Evolutionary conservation across 371 early-diverging fungal genomes (phyloP).

Genomic region (Zopfochytrium polystomum): DNA sequence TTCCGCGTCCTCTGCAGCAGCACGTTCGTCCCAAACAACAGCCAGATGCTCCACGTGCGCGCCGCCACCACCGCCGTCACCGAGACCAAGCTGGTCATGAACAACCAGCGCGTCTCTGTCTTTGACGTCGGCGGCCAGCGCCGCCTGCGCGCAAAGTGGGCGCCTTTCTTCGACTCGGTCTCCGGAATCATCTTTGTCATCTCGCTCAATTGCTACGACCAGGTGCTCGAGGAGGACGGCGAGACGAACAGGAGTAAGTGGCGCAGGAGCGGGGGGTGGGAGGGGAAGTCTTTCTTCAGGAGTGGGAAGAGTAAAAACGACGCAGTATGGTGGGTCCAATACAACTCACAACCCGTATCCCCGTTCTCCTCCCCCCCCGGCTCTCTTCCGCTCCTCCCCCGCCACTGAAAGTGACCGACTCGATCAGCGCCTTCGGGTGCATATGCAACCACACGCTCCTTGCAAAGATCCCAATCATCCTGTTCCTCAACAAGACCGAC

Average conservation of each 20-base stretch:
- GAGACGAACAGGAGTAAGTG: neutral
- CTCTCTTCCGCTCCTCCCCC: neutral
- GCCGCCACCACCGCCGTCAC: neutral
- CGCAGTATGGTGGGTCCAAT: no score
- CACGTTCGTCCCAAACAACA: no score
- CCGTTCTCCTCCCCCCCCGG: conserved; percentile 1
- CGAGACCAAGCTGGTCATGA: no score
- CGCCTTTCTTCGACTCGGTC: no score
- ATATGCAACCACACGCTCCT: conserved; percentile 69
- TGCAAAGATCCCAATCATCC: conserved; percentile 58
- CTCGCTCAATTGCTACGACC: conserved; percentile 93
- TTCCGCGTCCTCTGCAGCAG: no score
- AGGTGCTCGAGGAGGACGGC: conserved; percentile 86
- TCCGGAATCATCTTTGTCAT: conserved; percentile 92
- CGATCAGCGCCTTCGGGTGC: conserved; percentile 70
- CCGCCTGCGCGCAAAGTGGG: no score
- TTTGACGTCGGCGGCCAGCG: no score
- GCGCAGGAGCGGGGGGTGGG: no score
- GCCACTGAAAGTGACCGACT: conserved; percentile 25
- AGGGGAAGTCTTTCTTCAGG: no score
- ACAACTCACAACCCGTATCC: neutral
- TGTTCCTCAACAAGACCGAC: conserved; percentile 71
- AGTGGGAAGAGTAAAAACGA: no score
- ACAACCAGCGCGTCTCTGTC: no score
- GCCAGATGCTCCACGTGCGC: no score